A percentile compares a stretch with the other conserved stretches of the same genome.
Conservation (phyloP, 2,329 filamentous ascomycete species). For the Ambrosiella beaveri region DNA sequence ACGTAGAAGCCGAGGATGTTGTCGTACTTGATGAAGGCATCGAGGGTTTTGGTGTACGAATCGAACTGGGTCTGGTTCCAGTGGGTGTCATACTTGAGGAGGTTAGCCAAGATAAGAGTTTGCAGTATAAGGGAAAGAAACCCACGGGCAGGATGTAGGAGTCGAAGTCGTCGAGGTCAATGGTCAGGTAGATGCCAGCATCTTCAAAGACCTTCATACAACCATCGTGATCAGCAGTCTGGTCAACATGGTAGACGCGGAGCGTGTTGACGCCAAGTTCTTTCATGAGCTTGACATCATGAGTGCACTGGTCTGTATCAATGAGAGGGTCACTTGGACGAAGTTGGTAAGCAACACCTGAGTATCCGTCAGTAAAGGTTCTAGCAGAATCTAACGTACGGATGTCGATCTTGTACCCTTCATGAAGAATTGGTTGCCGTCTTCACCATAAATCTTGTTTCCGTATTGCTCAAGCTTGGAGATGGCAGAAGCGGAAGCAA, state of each 20-base stretch:
- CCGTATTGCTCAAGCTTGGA: conserved; percentile 41
- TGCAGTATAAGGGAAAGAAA: conserved; percentile 2
- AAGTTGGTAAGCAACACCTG: conserved; percentile 57
- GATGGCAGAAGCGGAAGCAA: conserved; percentile 24
- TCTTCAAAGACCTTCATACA: conserved; percentile 71
- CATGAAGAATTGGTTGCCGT: conserved; percentile 69
- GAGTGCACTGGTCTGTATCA: conserved; percentile 56
- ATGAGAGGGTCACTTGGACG: conserved; percentile 51
- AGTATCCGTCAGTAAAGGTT: not conserved
- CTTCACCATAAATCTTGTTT: conserved; percentile 69
- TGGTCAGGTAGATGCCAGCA: conserved; percentile 66
- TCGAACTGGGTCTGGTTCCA: conserved; percentile 61
- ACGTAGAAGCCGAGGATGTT: conserved; percentile 75
- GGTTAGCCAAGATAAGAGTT: not conserved
- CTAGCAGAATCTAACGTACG: not conserved
- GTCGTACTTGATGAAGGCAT: conserved; percentile 58
- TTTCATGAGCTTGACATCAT: conserved; percentile 63
- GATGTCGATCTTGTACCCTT: conserved; percentile 42
- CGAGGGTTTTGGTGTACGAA: conserved; percentile 54
- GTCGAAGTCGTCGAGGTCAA: conserved; percentile 63
- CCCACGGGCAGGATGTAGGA: conserved; percentile 49
- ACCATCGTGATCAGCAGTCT: conserved; percentile 49
- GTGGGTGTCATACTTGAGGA: conserved; percentile 33
- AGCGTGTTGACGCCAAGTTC: conserved; percentile 68
- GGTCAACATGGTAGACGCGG: conserved; percentile 75